Conservation (phyloP, 192 early-diverging fungal species). For the Coemansia reversa region DNA sequence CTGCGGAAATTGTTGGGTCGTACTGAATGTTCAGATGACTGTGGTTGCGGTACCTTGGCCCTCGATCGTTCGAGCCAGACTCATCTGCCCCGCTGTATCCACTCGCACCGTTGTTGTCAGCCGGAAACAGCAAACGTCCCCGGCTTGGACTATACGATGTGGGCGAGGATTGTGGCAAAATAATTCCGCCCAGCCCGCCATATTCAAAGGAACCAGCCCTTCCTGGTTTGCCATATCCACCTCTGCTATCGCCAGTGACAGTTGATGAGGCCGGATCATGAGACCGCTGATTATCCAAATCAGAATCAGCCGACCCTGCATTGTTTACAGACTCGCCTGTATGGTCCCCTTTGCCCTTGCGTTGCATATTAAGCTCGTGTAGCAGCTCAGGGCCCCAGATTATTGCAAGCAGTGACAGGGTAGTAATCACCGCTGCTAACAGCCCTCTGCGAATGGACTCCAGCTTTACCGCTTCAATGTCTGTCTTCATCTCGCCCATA, state of each 20-base stretch:
- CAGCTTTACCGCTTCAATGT: slow-evolving; percentile 85
- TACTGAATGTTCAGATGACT: slow-evolving; percentile 44
- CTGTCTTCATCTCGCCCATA: slow-evolving; percentile 80
- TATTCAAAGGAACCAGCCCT: too few relatives aligned
- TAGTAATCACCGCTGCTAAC: slow-evolving; percentile 39
- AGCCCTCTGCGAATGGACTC: slow-evolving; percentile 79
- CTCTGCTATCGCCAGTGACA: background rate
- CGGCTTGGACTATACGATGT: slow-evolving; percentile 1
- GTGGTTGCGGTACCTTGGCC: slow-evolving; percentile 37
- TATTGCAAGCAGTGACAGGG: slow-evolving; percentile 27
- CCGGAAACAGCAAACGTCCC: too few relatives aligned
- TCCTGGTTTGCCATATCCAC: too few relatives aligned
- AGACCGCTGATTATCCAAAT: too few relatives aligned
- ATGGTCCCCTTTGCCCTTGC: background rate
- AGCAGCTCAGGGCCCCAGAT: slow-evolving; percentile 39
- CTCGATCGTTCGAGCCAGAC: background rate
- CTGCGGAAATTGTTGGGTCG: slow-evolving; percentile 30
- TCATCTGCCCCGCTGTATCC: background rate
- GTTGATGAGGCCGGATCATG: background rate
- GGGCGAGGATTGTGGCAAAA: background rate
- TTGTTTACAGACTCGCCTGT: background rate
- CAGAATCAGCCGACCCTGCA: too few relatives aligned
- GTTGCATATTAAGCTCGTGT: slow-evolving; percentile 7
- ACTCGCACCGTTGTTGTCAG: background rate
- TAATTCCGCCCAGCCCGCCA: too few relatives aligned